These are phyloP conservation scores for Sutorius eximius DNA, from an alignment of 1,284 basidiomycete genomes.

Conservation along the genomic window DNA sequence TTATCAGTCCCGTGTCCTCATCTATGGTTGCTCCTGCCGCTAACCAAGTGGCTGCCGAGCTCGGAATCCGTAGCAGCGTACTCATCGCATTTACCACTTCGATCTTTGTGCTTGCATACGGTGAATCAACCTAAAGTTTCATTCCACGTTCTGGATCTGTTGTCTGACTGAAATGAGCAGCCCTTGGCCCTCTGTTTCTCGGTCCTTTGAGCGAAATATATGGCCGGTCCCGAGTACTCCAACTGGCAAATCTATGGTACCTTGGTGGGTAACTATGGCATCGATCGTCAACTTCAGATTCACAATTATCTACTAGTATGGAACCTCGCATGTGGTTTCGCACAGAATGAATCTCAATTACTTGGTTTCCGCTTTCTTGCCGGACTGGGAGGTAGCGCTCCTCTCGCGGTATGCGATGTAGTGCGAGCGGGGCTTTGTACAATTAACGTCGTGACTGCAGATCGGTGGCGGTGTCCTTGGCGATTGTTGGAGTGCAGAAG, in stretches of 20 bases:
- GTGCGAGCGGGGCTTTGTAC: not conserved
- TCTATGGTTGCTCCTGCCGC: constrained; percentile 72
- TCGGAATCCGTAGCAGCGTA: constrained; percentile 53
- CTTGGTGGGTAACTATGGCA: constrained; percentile 40
- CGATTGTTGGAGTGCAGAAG: constrained; percentile 69
- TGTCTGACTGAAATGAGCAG: constrained; percentile 29
- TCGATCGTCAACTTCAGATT: constrained; percentile 8
- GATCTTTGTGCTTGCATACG: constrained; percentile 69
- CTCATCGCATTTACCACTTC: constrained; percentile 62
- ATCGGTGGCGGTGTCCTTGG: constrained; percentile 68
- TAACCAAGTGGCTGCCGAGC: constrained; percentile 50
- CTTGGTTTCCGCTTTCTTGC: constrained; percentile 67
- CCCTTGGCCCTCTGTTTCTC: constrained; percentile 52
- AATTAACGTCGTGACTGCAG: constrained; percentile 29
- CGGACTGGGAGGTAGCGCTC: constrained; percentile 64
- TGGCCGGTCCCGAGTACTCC: constrained; percentile 47
- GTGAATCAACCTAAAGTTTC: constrained; percentile 33
- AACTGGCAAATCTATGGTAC: constrained; percentile 60
- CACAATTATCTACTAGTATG: constrained; percentile 46
- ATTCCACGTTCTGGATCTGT: not conserved
- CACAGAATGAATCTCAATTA: constrained; percentile 54
- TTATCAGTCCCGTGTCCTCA: constrained; percentile 52
- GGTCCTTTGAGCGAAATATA: constrained; percentile 58
- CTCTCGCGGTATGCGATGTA: constrained; percentile 49
- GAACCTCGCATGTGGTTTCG: constrained; percentile 69